Base-by-base conservation (phyloP, 331 rosid genomes). In the Acacia pycnantha region DNA sequence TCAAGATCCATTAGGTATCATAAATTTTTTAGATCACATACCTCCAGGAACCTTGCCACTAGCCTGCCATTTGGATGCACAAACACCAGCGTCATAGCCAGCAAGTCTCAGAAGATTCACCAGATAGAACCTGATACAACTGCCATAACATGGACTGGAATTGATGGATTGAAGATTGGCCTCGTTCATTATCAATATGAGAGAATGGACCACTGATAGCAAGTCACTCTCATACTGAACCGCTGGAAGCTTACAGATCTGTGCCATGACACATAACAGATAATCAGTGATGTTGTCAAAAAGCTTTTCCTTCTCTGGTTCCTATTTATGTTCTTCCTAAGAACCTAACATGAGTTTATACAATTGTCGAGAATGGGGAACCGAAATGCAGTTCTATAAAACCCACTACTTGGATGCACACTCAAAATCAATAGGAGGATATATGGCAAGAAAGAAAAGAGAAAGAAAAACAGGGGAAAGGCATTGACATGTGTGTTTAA, bases 1-100 rank as follows among this genome's bases (percentile, higher is more conserved):
- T 69, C 37, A 37, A 40, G 77, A 67, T 46, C 66, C 48, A 7
- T 18, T 31, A 19, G 19, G 82, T 82, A 79, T n/a, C 29, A 79
- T 37, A 65, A 64, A 78, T 11, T 54, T 21, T 56, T 10, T 70
- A n/a, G 41, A 44, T 0, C 54, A 66, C 77, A 85, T 93, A 96
- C 99, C 98, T 86, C 99, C 99, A 8, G 99, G 99, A 77, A 96
- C 97, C 84, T 89, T 96, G 86, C 98, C 92, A 81, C 86, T 85
- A 72, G 89, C 94, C 85, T 90, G 99, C 99, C 99, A 96, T 86
- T 90, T 88, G 59, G 98, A 87, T 43, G 89, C 54, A 82, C 99
- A 96, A 31, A 96, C 93, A 82, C 94, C 93, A 24, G 99, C 98
- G 56, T 96, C 98, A 70, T 96, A 90, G 33, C 98, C 97, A 41